Evolutionary conservation across 2,329 filamentous ascomycete genomes (phyloP).

Genomic region (Fusarium musae): DNA sequence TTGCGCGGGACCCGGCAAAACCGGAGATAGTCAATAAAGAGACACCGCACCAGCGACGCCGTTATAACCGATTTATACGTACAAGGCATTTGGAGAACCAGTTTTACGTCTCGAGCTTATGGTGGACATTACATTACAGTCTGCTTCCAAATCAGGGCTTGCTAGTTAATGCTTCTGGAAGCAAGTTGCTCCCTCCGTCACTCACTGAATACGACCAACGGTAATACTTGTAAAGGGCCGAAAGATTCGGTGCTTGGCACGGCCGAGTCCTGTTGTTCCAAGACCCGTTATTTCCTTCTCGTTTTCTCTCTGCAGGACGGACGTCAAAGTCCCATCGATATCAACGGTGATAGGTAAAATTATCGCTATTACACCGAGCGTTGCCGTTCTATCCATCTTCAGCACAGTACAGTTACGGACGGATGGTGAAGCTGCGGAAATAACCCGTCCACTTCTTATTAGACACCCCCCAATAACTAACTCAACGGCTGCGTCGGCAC

Average conservation of each 20-base stretch:
- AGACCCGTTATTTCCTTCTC: constrained; percentile 27
- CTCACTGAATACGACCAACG: neutral
- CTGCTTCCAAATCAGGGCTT: neutral
- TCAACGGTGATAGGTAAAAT: constrained; percentile 4
- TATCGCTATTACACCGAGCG: constrained; percentile 4
- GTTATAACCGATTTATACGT: constrained; percentile 36
- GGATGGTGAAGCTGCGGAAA: constrained; percentile 9
- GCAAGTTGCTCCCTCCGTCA: neutral
- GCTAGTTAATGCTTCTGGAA: constrained; percentile 2
- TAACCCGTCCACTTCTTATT: constrained; percentile 11
- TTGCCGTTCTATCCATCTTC: neutral
- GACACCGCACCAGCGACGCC: constrained; percentile 22
- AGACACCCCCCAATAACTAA: constrained; percentile 35
- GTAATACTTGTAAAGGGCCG: constrained; percentile 15
- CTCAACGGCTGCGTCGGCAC: constrained; percentile 43
- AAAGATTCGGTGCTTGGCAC: constrained; percentile 39
- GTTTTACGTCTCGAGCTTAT: constrained; percentile 14
- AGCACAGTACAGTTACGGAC: neutral
- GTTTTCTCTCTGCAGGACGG: neutral
- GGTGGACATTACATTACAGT: neutral
- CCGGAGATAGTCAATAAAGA: constrained; percentile 29
- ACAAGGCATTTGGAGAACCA: neutral
- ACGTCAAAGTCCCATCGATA: neutral
- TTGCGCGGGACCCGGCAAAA: constrained; percentile 42
- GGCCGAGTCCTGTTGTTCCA: constrained; percentile 33